Evolutionary conservation across 495 filamentous ascomycete species (phyloP), one percentile per base, ranked within the genome.

Genomic region (Achaetomiella virescens): DNA sequence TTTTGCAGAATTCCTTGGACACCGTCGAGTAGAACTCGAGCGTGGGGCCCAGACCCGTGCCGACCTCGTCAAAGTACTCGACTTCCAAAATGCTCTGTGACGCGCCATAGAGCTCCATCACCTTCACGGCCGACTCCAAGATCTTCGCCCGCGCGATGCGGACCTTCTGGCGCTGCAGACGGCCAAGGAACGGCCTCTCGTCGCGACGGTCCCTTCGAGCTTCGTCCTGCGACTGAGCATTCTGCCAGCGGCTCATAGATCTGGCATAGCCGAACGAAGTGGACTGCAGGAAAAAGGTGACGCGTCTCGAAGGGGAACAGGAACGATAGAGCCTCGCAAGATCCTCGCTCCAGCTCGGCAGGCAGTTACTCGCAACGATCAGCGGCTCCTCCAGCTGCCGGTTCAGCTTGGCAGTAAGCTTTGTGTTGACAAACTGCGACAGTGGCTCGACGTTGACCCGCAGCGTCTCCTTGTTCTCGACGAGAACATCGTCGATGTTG

Each of bases 231-330:
- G 81, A 84, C 63, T 95, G 90, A 0, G 90, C 84, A 64, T 89
- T 96, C 68, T 97, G 92, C 95, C 95, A 99, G 66, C 91, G 81
- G 56, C 86, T 87, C 95, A 99, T 97, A 17, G 93, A 97, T 35
- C 95, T 83, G 25, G 91, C 91, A 78, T 99, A 99, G 18, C 95
- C 95, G 63, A 97, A 99, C 1, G 93, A 95, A 1, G 95, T 99
- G 0, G 93, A 97, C 68, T 96, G 95, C 5, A 99, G 75, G 80
- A 97, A 99, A n/a, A 22, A 99, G 74, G 72, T 99, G 93, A 7
- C 95, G 83, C 0, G 95, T 99, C 73, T 99, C 95, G 65, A 99
- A 99, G 6, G 95, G 95, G 67, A 99, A 99, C n/a, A 97, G 74
- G 78, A 99, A 99, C 3, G 95, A 68, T 96, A 99, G 0, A 96